Percentiles rank a stretch among this genome's conserved stretches.
Evolutionary conservation across 2,329 filamentous ascomycete genomes (phyloP).

Genomic region (Calonectria crousiana): DNA sequence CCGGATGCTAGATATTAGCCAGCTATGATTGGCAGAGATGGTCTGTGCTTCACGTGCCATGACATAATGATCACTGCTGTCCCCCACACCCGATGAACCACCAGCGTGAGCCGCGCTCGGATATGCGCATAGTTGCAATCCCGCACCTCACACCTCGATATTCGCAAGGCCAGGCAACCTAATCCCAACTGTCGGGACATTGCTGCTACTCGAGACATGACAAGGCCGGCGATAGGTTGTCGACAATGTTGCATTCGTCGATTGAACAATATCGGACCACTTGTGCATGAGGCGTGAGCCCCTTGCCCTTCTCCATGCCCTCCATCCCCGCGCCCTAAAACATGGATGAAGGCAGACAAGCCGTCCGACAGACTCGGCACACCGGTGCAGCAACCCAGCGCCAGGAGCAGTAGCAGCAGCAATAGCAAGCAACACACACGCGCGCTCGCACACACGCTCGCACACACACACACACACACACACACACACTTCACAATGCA

Average conservation of each 20-base stretch:
- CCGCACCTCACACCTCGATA: background rate
- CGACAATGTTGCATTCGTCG: background rate
- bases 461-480: too few relatives aligned
- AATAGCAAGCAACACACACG: background rate
- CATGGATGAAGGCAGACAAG: background rate
- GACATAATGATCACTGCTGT: slow-evolving; percentile 19
- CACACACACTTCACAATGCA: background rate
- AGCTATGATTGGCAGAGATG: background rate
- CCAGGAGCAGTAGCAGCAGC: background rate
- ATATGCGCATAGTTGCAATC: background rate
- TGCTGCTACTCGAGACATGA: background rate
- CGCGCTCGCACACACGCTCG: too few relatives aligned
- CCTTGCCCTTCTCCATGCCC: background rate
- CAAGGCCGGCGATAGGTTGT: background rate
- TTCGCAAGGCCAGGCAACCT: slow-evolving; percentile 2
- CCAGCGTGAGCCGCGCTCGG: background rate
- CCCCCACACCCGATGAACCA: background rate
- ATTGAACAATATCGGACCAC: slow-evolving; percentile 8
- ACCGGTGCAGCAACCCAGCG: background rate
- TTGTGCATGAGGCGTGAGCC: background rate
- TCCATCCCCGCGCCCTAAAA: background rate
- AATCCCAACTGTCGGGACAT: slow-evolving; percentile 14
- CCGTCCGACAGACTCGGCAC: background rate
- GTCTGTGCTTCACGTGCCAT: slow-evolving; percentile 5
- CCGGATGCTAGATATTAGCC: background rate